A percentile compares a stretch with the other conserved stretches of the same genome.
Evolutionary conservation across 805 yeast genomes (phyloP).

Genomic region (Kuraishia molischiana): DNA sequence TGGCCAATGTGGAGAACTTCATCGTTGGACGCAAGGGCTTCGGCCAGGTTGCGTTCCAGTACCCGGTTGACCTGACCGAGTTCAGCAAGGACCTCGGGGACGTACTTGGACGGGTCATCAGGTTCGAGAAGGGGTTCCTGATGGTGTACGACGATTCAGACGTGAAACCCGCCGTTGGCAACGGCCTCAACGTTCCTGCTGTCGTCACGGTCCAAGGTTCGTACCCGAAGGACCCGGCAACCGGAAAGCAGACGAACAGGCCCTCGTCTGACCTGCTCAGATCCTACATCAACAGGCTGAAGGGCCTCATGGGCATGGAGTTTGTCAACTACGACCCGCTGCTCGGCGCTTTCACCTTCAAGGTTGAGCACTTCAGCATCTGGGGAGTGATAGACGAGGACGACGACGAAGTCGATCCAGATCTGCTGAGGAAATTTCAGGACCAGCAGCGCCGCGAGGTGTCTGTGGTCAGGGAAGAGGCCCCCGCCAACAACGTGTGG

Average conservation of each 20-base stretch:
- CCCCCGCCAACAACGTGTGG: conserved; percentile 2
- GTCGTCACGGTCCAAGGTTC: conserved; percentile 57
- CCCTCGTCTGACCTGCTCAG: conserved; percentile 30
- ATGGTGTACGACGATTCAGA: conserved; percentile 52
- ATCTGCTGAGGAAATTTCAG: conserved; percentile 21
- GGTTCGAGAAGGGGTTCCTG: conserved; percentile 38
- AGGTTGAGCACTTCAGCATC: conserved; percentile 83
- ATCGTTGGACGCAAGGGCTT: conserved; percentile 57
- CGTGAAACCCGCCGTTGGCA: conserved; percentile 50
- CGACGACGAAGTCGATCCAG: conserved; percentile 45
- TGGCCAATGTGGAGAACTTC: conserved; percentile 50
- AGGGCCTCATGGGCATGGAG: conserved; percentile 57
- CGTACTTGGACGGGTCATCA: conserved; percentile 27
- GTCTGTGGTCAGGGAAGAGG: conserved; percentile 3
- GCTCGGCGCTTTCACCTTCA: conserved; percentile 68
- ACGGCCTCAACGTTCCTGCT: conserved; percentile 71
- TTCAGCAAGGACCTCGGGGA: conserved; percentile 30
- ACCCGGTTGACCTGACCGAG: conserved; percentile 59
- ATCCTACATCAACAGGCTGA: conserved; percentile 39
- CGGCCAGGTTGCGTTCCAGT: conserved; percentile 59
- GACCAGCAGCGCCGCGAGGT: conserved; percentile 16
- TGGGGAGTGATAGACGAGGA: conserved; percentile 83
- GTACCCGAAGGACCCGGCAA: conserved; percentile 30
- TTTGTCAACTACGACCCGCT: conserved; percentile 74
- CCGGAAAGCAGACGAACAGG: conserved; percentile 15